phyloP scores from a whole-genome alignment of 2,329 filamentous ascomycete genomes.

The Waltergamsia citrina region DNA sequence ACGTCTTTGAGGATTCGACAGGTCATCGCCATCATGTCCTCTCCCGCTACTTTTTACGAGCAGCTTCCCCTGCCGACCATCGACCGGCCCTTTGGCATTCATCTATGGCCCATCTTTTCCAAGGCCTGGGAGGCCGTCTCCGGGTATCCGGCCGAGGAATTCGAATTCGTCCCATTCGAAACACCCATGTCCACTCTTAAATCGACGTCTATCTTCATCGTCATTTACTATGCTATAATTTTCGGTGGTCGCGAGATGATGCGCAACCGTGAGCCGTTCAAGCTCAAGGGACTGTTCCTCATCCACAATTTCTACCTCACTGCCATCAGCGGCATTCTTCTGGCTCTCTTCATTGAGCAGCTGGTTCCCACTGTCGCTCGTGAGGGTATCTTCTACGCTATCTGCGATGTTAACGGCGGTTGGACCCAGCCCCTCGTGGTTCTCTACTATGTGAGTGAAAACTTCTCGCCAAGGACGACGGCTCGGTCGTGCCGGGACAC shows the following conservation, averaged over 20 bases:
- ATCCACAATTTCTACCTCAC: conserved; percentile 96
- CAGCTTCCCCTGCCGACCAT: conserved; percentile 65
- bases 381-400: conserved; percentile 78
- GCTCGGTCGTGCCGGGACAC: no score
- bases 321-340: conserved; percentile 67
- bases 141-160: conserved; percentile 80
- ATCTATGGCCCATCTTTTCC: conserved; percentile 91
- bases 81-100: conserved; percentile 84
- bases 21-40: conserved; percentile 19
- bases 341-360: conserved; percentile 86
- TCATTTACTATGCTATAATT: conserved; percentile 87
- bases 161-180: conserved; percentile 69
- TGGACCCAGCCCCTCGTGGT: conserved; percentile 92
- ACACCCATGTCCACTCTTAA: conserved; percentile 88
- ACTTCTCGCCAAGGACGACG: no score
- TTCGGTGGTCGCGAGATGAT: conserved; percentile 89
- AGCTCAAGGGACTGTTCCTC: conserved; percentile 84
- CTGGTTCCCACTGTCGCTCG: conserved; percentile 73
- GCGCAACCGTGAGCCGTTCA: conserved; percentile 76
- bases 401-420: conserved; percentile 71
- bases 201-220: conserved; percentile 69
- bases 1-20: not conserved
- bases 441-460: conserved; percentile 78
- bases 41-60: conserved; percentile 38
- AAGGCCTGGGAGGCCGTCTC: conserved; percentile 67